Base-by-base conservation (phyloP, 2,329 filamentous ascomycete species). In the Aureobasidium sp. region DNA sequence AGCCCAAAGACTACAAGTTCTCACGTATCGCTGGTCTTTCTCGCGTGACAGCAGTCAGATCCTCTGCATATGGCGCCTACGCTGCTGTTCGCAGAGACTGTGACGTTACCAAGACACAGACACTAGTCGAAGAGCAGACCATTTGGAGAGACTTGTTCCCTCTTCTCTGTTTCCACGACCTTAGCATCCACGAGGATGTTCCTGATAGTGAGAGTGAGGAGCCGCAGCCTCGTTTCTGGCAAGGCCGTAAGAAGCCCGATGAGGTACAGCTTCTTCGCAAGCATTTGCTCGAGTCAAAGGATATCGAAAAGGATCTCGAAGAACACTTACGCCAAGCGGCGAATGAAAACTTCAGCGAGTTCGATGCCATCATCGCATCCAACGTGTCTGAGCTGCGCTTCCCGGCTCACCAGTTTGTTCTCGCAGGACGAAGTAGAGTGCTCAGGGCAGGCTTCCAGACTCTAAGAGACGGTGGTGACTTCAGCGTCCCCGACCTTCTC, bases 1-100 rank as follows among this genome's bases (percentile, higher is more conserved):
- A 84, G 67, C 82, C 84, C 13, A 95, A 95, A 66, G 91, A 96
- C 69, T 96, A 95, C 78, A 99, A 99, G 71, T 99, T 97, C 66
- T 86, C 93, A 67, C 86, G 94, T 61, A 85, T 99, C 9, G 88
- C 94, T 0, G 91, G 89, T 43, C 83, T 99, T 60, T 96, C 90
- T 1, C 86, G 91, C 37, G 90, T 95, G 15, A 81, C 88, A 33
- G 86, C 86, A 3, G 92, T 97, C 8, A 83, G 91, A 65, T 93
- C 91, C 66, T 97, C 94, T 35, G 84, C 87, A 0, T 95, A 89
- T 73, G 94, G 94, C 4, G 89, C 93, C 0, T 97, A 93, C 76
- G 89, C 90, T 35, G 91, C 90, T 3, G 82, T 96, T 47, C 85
- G 94, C 49, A 87, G 88, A 68, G 92, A 96, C 67, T 90, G 86